Base-by-base conservation (phyloP, 257 asterid species). In the Lycium barbarum region DNA sequence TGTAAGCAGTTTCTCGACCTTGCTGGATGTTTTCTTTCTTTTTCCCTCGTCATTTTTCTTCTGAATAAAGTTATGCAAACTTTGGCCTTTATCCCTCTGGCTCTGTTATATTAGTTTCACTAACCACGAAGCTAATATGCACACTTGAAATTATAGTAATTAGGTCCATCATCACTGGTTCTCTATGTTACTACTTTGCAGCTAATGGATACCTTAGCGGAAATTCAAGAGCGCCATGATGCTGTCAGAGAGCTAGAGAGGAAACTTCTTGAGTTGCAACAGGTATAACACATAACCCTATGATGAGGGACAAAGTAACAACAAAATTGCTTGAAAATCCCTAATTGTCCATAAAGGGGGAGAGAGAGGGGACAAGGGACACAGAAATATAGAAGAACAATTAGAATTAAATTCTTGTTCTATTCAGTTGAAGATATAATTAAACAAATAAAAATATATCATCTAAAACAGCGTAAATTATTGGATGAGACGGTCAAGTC, bases 201-300 rank as follows among this genome's bases (percentile, higher is more conserved):
- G 98, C 85, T 96, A 84, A 91, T 94, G 99, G 98, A 94, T 87
- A 94, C 99, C 53, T 91, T 96, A 65, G 97, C 99, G 26, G 99
- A 96, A 92, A 96, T 96, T 90, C 98, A 96, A 89, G 99, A 96
- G 88, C 97, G 99, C 14, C 99, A 94, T 90, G 98, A 94, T 88
- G 99, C 98, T 8, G 99, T 94, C 51, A 91, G 94, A 89, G 98
- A 96, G 83, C 88, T 96, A 84, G 99, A 96, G 89, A 92, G 89
- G 89, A 96, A 96, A 91, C 98, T 96, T 90, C 96, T 93, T 57
- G 99, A 93, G 12, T 88, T 94, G 92, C 98, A 96, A 84, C 99
- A 96, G 99, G 99, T 94, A 88, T 71, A 22, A 73, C 33, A 26
- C 11, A n/a, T 71, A 81, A 20, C 8, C 12, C 83, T 38, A 7